phyloP scores from a whole-genome alignment of 257 asterid genomes.

The Pogostemon cablin region DNA sequence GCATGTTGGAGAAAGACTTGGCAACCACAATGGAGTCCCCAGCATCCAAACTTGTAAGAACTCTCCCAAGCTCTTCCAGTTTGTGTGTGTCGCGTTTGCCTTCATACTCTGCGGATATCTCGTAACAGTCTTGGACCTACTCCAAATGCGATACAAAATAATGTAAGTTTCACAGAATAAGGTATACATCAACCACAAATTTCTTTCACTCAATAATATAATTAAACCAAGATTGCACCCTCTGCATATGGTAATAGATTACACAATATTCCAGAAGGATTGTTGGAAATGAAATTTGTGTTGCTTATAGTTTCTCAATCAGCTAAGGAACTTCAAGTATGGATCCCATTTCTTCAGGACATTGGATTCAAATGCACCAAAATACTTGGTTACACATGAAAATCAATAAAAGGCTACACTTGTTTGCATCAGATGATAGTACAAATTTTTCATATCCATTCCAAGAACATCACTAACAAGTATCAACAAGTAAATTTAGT shows the following conservation, averaged over 20 bases:
- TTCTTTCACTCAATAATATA: not conserved
- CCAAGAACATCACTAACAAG: too few species aligned
- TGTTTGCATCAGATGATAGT: too few species aligned
- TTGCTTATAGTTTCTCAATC: constrained; percentile 7
- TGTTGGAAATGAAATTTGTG: not conserved
- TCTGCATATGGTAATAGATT: not conserved
- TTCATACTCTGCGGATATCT: constrained; percentile 89
- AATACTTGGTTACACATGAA: not conserved
- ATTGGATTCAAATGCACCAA: not conserved
- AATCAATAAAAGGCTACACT: not conserved
- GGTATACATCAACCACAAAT: not conserved
- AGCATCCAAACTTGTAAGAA: constrained; percentile 90
- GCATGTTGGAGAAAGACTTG: constrained; percentile 93
- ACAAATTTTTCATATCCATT: too few species aligned
- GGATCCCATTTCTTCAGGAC: not conserved
- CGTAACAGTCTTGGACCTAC: constrained; percentile 93
- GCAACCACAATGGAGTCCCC: constrained; percentile 95
- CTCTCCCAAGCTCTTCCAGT: constrained; percentile 86
- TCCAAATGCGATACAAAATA: constrained; percentile 25
- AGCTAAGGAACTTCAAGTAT: not conserved
- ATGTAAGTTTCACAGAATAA: too few species aligned
- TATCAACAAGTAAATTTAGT: too few species aligned
- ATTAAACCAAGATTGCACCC: constrained; percentile 4
- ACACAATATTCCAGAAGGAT: not conserved
- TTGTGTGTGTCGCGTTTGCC: constrained; percentile 68